These are phyloP conservation scores for Spathaspora sp. DNA, from an alignment of 805 yeast genomes.

Conservation along the genomic window DNA sequence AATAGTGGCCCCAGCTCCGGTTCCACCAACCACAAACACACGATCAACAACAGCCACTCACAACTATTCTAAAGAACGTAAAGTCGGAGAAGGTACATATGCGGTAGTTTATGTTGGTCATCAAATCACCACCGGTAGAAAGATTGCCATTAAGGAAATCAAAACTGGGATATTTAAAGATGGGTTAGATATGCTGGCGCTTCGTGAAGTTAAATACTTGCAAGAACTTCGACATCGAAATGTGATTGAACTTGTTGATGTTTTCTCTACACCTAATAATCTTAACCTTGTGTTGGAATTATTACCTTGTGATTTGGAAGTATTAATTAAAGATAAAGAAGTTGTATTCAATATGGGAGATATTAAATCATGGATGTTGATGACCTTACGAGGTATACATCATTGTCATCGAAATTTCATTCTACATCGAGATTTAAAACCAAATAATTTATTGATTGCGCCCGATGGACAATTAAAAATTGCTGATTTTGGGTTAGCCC, in stretches of 20 bases:
- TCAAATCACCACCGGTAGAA: conserved; percentile 49
- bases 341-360: conserved; percentile 81
- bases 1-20: background rate
- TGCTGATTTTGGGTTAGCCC: conserved; percentile 96
- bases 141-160: conserved; percentile 91
- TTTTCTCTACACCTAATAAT: conserved; percentile 62
- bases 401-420: conserved; percentile 93
- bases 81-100: conserved; percentile 98
- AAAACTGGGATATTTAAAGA: conserved; percentile 92
- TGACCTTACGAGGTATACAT: conserved; percentile 92
- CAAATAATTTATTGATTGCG: conserved; percentile 82
- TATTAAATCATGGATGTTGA: conserved; percentile 87
- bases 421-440: conserved; percentile 90
- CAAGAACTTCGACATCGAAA: conserved; percentile 72
- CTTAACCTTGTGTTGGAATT: conserved; percentile 90
- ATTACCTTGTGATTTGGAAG: conserved; percentile 82
- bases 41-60: conserved; percentile 7
- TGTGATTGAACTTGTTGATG: conserved; percentile 86
- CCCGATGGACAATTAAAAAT: conserved; percentile 86
- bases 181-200: conserved; percentile 96
- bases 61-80: conserved; percentile 55
- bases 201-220: conserved; percentile 85
- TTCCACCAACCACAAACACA: background rate
- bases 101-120: conserved; percentile 92
- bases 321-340: conserved; percentile 74